Percentiles rank a stretch among this genome's conserved stretches.
These are phyloP conservation scores for Leishmania major DNA, from an alignment of 208 protist genomes.

Conservation along the genomic window DNA sequence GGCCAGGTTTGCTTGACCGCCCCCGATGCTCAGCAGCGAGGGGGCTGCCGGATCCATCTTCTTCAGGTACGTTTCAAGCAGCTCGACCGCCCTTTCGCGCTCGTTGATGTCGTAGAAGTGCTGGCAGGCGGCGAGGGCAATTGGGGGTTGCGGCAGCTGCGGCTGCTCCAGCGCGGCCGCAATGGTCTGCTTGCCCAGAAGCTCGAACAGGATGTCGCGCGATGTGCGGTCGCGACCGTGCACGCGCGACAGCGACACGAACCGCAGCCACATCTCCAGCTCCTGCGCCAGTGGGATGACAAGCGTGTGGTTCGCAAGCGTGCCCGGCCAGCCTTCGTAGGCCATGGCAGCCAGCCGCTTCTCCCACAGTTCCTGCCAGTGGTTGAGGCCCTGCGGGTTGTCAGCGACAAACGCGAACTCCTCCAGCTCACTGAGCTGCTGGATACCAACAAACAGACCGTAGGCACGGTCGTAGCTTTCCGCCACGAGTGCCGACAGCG, in stretches of 20 bases:
- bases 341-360: slow-evolving; percentile 85
- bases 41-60: slow-evolving; percentile 43
- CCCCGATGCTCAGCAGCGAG: slow-evolving; percentile 1
- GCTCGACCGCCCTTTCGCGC: slow-evolving; percentile 62
- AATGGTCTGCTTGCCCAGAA: slow-evolving; percentile 81
- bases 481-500: slow-evolving; percentile 95
- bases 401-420: slow-evolving; percentile 93
- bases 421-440: slow-evolving; percentile 99
- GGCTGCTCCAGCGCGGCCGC: slow-evolving; percentile 52
- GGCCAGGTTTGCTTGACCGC: slow-evolving; percentile 55
- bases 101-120: slow-evolving; percentile 88
- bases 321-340: slow-evolving; percentile 97
- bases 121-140: slow-evolving; percentile 84
- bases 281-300: slow-evolving; percentile 94
- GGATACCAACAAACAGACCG: slow-evolving; percentile 95
- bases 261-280: slow-evolving; percentile 97
- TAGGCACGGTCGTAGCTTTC: slow-evolving; percentile 99
- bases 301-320: slow-evolving; percentile 96
- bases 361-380: slow-evolving; percentile 91
- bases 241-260: slow-evolving; percentile 94
- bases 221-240: slow-evolving; percentile 84
- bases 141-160: slow-evolving; percentile 62
- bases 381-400: slow-evolving; percentile 60
- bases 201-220: slow-evolving; percentile 89
- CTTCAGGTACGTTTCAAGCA: slow-evolving; percentile 71